Conservation (phyloP, 148 eudicot species). For the Mesembryanthemum crystallinum region DNA sequence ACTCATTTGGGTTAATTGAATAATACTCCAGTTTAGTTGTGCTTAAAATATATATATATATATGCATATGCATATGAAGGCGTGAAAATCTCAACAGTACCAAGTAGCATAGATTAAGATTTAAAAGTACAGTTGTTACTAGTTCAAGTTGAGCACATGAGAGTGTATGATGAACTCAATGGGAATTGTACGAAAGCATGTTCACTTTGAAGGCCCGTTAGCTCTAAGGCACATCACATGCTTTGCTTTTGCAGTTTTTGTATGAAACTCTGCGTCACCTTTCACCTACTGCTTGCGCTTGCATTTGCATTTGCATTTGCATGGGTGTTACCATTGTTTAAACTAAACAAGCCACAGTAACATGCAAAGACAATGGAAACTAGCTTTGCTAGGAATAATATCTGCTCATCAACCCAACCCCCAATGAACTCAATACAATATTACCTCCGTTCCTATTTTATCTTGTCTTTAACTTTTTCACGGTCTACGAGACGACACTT, state of each 20-base stretch:
- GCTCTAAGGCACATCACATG: background rate
- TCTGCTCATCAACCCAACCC: too few species aligned
- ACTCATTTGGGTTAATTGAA: background rate
- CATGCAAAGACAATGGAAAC: too few species aligned
- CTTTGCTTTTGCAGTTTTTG: background rate
- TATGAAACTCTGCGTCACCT: background rate
- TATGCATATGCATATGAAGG: background rate
- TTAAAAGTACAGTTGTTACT: background rate
- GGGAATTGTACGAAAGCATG: background rate
- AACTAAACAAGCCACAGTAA: too few species aligned
- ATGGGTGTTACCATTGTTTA: too few species aligned
- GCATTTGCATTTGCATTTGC: too few species aligned
- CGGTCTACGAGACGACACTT: too few species aligned
- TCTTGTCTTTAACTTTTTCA: too few species aligned
- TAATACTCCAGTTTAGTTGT: background rate
- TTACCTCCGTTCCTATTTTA: too few species aligned
- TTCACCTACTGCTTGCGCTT: background rate
- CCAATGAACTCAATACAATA: too few species aligned
- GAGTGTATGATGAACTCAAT: background rate
- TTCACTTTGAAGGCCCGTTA: background rate
- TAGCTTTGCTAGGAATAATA: too few species aligned
- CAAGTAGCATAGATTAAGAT: background rate
- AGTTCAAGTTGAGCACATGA: constrained; percentile 14
- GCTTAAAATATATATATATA: too few species aligned
- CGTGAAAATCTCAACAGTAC: constrained; percentile 35